Base-by-base conservation (phyloP, 2,329 filamentous ascomycete genomes). In the Arthrobotrys sinensis region DNA sequence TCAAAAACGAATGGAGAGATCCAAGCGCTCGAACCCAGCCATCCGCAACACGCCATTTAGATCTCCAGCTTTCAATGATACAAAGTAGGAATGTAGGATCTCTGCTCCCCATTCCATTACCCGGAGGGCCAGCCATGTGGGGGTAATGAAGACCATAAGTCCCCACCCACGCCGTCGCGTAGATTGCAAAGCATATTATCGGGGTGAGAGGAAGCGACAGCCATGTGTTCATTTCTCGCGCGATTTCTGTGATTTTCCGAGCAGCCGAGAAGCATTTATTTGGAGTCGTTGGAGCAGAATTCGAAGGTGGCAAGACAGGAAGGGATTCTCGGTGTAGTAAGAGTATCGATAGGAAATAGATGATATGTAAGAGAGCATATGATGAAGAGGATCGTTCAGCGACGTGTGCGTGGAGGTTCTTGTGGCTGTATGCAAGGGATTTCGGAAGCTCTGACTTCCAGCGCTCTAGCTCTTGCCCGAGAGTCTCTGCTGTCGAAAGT, bases 131-230 rank as follows among this genome's bases (percentile, higher is more conserved):
- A n/a, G 62, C 91, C 89, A 93, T 92, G 72, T 88, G 87, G 0
- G 90, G 90, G 71, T 93, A 93, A 81, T 90, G 88, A 52, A 87
- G 86, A 10, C 89, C 89, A 82, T 93, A 93, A 1, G 92, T 86
- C 38, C 90, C 89, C 14, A 89, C 86, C 81, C 92, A 91, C 0
- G 89, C 88, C 0, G 91, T 90, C 10, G 88, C 89, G 86, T 90
- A 93, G 45, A 91, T 86, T 1, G 90, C 88, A 81, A 92, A 93
- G 2, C 89, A 87, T 2, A 91, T 87, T 38, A 92, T 87, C 0
- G 91, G 90, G 0, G 91, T 93, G 83, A 92, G 89, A 0, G 90
- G 89, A 1, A 92, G 84, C 69, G 88, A 88, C 68, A 88, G 87
- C 83, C 86, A 87, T 67, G 88, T 85, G 71, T 89, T 87, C 81